These are phyloP conservation scores for Aspergillus calidoustus DNA, from an alignment of 2,329 filamentous ascomycete genomes.

Conservation along the genomic window DNA sequence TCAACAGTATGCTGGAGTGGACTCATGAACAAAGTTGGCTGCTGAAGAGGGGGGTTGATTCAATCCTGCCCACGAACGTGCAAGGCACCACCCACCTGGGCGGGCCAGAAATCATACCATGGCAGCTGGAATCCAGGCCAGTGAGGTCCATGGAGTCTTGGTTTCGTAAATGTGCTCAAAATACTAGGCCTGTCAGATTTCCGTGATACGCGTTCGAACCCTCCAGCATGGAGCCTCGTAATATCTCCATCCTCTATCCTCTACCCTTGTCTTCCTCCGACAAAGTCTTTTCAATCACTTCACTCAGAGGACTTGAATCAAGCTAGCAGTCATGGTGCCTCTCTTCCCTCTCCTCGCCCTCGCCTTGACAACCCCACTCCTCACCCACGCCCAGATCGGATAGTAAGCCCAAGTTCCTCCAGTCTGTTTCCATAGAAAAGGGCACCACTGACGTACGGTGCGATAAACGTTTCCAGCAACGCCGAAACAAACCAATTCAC, in stretches of 20 bases:
- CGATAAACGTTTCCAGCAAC: constrained; percentile 17
- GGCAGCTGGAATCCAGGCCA: no score
- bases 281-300: neutral
- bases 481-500: constrained; percentile 23
- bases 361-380: neutral
- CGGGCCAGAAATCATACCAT: no score
- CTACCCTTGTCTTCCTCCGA: neutral
- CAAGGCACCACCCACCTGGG: no score
- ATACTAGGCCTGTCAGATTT: neutral
- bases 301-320: neutral
- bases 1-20: no score
- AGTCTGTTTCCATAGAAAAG: neutral
- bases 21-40: no score
- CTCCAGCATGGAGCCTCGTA: neutral
- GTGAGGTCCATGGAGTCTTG: no score
- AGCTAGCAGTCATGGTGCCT: neutral
- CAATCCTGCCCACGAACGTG: no score
- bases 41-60: no score
- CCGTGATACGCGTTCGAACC: neutral
- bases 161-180: neutral
- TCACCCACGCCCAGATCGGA: constrained; percentile 15
- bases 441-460: neutral
- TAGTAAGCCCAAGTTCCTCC: constrained; percentile 12
- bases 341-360: neutral
- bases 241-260: neutral